Conservation (phyloP, 23 red algal genomes). For the Pyropia yezoensis region DNA sequence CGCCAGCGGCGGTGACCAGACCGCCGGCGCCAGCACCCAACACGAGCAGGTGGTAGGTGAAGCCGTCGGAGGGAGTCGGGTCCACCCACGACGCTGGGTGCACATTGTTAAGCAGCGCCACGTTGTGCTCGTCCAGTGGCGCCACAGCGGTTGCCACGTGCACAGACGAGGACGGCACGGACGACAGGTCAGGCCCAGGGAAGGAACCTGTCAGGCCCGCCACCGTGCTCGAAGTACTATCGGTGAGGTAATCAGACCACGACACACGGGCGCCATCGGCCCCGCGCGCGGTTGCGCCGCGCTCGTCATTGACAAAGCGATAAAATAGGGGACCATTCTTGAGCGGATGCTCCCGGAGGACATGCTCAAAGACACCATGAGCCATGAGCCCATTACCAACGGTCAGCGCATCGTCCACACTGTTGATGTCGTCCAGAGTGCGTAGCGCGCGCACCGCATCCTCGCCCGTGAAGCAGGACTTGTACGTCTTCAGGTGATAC, state of each 20-base stretch:
- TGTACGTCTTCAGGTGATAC: background rate
- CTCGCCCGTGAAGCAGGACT: background rate
- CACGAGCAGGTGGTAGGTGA: slow-evolving; percentile 3
- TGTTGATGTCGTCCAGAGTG: background rate
- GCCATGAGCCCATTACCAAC: background rate
- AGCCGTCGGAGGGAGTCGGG: background rate
- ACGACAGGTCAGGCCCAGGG: background rate
- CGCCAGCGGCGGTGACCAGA: slow-evolving; percentile 15
- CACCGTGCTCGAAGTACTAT: background rate
- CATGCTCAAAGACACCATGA: background rate
- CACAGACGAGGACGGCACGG: background rate
- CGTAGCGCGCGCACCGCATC: background rate
- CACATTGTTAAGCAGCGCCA: slow-evolving; percentile 5
- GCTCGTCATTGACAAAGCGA: background rate
- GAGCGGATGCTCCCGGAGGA: background rate
- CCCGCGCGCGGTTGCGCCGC: background rate
- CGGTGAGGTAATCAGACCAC: background rate
- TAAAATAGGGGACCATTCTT: background rate
- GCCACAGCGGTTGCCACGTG: background rate
- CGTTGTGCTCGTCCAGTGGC: slow-evolving; percentile 15
- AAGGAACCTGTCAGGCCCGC: background rate
- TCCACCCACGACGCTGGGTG: background rate
- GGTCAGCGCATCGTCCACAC: background rate
- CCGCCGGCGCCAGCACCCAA: slow-evolving; percentile 11
- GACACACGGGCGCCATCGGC: background rate